A percentile compares a stretch with the other conserved stretches of the same genome.
phyloP scores from a whole-genome alignment of 139 green algal species.

The Spirogloea muscicola region DNA sequence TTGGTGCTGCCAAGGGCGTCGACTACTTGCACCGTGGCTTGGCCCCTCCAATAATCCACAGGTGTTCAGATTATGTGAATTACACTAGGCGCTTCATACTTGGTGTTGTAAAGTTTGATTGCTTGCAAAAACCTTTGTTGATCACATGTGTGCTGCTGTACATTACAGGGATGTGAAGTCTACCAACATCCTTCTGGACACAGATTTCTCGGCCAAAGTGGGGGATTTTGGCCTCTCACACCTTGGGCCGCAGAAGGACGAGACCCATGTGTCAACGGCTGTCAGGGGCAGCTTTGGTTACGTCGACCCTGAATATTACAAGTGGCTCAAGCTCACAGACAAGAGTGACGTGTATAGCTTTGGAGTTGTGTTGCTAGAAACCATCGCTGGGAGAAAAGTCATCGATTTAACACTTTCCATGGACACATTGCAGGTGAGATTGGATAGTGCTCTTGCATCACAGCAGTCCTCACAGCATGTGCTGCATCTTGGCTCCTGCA shows the following conservation, averaged over 20 bases:
- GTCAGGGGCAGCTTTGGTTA: conserved; percentile 42
- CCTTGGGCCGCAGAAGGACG: neutral
- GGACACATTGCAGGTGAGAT: conserved; percentile 2
- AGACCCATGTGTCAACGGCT: conserved; percentile 31
- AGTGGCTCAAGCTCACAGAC: conserved; percentile 31
- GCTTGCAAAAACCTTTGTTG: too few relatives aligned
- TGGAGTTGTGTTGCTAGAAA: conserved; percentile 40
- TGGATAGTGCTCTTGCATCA: too few relatives aligned
- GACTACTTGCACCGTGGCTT: conserved; percentile 25
- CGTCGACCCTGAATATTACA: conserved; percentile 41
- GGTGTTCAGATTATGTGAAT: too few relatives aligned
- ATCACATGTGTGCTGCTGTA: too few relatives aligned
- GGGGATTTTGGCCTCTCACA: conserved; percentile 45
- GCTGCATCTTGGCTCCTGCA: too few relatives aligned
- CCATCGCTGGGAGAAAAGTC: conserved; percentile 15
- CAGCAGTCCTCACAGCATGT: too few relatives aligned
- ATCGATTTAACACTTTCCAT: conserved; percentile 7
- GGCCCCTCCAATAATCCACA: conserved; percentile 15
- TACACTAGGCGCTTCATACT: too few relatives aligned
- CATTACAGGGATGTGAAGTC: conserved; percentile 47
- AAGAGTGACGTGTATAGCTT: conserved; percentile 46
- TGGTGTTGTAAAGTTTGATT: too few relatives aligned
- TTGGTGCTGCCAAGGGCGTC: conserved; percentile 24
- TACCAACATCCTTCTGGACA: conserved; percentile 50
- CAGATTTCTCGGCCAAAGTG: conserved; percentile 43